A percentile compares a stretch with the other conserved stretches of the same genome.
Conservation (phyloP, 495 filamentous ascomycete species). For the Peziza echinospora region DNA sequence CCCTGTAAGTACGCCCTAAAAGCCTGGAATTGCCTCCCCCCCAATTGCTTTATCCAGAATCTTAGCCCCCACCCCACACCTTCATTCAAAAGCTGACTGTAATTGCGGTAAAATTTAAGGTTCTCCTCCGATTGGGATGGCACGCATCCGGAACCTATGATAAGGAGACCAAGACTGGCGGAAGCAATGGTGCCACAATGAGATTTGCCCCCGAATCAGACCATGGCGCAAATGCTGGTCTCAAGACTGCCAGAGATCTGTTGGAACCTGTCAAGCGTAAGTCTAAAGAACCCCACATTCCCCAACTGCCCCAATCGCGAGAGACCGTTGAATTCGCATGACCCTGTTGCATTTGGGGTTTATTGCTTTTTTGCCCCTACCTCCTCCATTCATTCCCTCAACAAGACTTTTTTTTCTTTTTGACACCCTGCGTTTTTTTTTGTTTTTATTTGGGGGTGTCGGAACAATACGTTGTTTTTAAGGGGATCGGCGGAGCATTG, state of each 20-base stretch:
- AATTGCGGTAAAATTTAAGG: no score
- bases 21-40: constrained; percentile 32
- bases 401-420: no score
- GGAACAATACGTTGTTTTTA: no score
- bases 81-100: constrained; percentile 5
- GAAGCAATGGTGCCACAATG: constrained; percentile 95
- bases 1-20: constrained; percentile 32
- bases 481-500: no score
- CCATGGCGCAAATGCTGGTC: constrained; percentile 86
- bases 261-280: constrained; percentile 68
- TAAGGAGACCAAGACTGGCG: constrained; percentile 69
- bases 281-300: constrained; percentile 8
- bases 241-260: constrained; percentile 76
- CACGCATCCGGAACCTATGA: constrained; percentile 80
- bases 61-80: constrained; percentile 92
- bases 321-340: no score
- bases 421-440: no score
- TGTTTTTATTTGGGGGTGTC: no score
- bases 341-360: no score
- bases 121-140: constrained; percentile 69
- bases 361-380: no score
- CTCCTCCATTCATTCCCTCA: no score
- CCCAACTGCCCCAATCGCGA: neutral
- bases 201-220: constrained; percentile 77
- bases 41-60: no score